These are phyloP conservation scores for Santalum album DNA, from an alignment of 164 flowering plant genomes.

Conservation along the genomic window DNA sequence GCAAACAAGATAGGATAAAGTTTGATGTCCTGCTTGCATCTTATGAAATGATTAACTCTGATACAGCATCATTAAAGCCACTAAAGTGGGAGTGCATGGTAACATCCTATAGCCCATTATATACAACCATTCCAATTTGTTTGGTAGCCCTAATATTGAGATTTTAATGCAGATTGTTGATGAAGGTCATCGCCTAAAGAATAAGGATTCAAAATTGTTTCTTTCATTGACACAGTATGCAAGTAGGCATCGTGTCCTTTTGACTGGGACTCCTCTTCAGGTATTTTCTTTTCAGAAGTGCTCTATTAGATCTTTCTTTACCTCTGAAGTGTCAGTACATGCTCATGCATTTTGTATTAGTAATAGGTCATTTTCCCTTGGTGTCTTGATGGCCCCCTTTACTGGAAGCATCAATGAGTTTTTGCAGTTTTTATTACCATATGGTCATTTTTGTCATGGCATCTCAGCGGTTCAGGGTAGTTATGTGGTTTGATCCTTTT, in stretches of 20 bases:
- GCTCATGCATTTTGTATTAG: not conserved
- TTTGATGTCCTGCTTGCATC: conserved; percentile 94
- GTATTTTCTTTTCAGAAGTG: conserved; percentile 11
- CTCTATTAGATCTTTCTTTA: not conserved
- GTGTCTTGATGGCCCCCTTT: not conserved
- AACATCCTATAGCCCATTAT: conserved; percentile 14
- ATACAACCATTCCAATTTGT: not conserved
- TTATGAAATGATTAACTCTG: conserved; percentile 94
- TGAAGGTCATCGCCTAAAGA: conserved; percentile 98
- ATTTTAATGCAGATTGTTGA: conserved; percentile 68
- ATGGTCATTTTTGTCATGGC: too few relatives aligned
- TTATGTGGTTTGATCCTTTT: too few relatives aligned
- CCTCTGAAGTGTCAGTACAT: not conserved
- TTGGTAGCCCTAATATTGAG: conserved; percentile 11
- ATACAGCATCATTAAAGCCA: conserved; percentile 63
- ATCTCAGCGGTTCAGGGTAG: too few relatives aligned
- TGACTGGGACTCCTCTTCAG: conserved; percentile 99
- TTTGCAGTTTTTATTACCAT: too few relatives aligned
- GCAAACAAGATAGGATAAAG: conserved; percentile 84
- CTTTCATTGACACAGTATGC: conserved; percentile 62
- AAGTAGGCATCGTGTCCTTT: conserved; percentile 76
- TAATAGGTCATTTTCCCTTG: not conserved
- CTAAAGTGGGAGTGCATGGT: conserved; percentile 97
- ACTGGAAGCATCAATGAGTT: too few relatives aligned
- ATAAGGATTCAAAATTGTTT: conserved; percentile 93